A percentile compares a stretch with the other conserved stretches of the same genome.
phyloP scores from a whole-genome alignment of 176 grass and related monocot genomes.

The Rhynchospora tenuis region DNA sequence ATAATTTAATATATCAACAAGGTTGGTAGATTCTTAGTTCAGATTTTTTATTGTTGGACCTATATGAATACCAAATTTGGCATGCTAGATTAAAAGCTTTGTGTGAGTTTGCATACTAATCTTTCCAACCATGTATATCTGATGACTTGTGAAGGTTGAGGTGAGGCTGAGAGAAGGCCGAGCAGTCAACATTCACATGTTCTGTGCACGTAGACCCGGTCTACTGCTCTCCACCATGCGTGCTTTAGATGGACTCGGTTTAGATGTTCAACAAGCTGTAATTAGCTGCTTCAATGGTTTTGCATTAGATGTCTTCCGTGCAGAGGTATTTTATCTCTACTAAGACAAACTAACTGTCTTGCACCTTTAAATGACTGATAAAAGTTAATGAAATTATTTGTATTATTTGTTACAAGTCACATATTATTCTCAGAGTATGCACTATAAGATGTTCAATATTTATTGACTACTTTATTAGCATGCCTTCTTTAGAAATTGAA shows the following conservation, averaged over 20 bases:
- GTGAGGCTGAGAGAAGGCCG: slow-evolving; percentile 82
- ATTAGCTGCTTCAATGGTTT: slow-evolving; percentile 98
- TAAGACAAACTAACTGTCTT: not conserved
- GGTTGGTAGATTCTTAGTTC: not conserved
- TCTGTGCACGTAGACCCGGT: slow-evolving; percentile 78
- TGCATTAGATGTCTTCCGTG: slow-evolving; percentile 79
- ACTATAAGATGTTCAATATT: not conserved
- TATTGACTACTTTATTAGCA: not conserved
- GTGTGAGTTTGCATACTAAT: not conserved
- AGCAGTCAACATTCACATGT: slow-evolving; percentile 91
- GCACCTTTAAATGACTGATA: not conserved
- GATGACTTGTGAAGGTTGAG: slow-evolving; percentile 55
- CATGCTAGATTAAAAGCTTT: not conserved
- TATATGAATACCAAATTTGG: not conserved
- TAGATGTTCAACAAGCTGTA: slow-evolving; percentile 93
- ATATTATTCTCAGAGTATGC: not conserved
- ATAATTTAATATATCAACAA: not conserved
- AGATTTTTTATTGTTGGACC: not conserved
- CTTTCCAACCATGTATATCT: not conserved
- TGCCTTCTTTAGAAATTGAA: not conserved
- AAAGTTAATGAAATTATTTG: not conserved
- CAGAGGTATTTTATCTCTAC: slow-evolving; percentile 48
- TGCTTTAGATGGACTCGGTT: slow-evolving; percentile 77
- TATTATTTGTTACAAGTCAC: not conserved
- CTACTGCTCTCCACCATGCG: slow-evolving; percentile 77